phyloP scores from a whole-genome alignment of 2,329 filamentous ascomycete genomes.

The Colletotrichum viniferum region DNA sequence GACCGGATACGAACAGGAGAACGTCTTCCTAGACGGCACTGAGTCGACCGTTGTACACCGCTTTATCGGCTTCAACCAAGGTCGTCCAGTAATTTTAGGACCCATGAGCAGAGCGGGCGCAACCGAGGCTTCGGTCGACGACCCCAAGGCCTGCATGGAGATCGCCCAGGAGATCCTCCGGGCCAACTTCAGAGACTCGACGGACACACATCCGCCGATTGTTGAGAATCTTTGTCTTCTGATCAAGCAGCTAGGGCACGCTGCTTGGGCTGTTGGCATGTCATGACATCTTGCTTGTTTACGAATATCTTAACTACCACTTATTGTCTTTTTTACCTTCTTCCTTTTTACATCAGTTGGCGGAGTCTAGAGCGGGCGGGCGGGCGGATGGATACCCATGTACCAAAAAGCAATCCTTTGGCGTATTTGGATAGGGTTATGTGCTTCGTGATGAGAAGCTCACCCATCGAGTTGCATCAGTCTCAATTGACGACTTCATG shows the following conservation, averaged over 20 bases:
- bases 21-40: slow-evolving; percentile 60
- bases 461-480: not conserved
- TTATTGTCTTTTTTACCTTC: not conserved
- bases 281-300: slow-evolving; percentile 12
- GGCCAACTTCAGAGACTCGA: slow-evolving; percentile 51
- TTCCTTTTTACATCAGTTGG: not conserved
- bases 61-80: slow-evolving; percentile 63
- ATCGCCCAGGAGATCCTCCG: slow-evolving; percentile 61
- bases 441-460: not conserved
- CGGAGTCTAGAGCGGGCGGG: not conserved
- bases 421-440: not conserved
- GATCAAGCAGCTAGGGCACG: slow-evolving; percentile 63
- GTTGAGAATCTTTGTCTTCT: slow-evolving; percentile 71
- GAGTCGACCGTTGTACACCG: slow-evolving; percentile 57
- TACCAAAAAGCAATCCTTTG: slow-evolving; percentile 9
- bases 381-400: slow-evolving; percentile 6
- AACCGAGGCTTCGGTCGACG: slow-evolving; percentile 49
- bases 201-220: slow-evolving; percentile 58
- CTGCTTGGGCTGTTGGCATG: slow-evolving; percentile 44
- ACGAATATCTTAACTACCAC: not conserved
- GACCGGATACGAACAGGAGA: slow-evolving; percentile 38
- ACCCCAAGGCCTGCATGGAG: slow-evolving; percentile 64
- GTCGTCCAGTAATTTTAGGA: slow-evolving; percentile 53
- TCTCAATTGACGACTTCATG: not conserved
- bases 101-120: slow-evolving; percentile 30